phyloP scores from a whole-genome alignment of 2,329 filamentous ascomycete species.

The Aureobasidium sp. region DNA sequence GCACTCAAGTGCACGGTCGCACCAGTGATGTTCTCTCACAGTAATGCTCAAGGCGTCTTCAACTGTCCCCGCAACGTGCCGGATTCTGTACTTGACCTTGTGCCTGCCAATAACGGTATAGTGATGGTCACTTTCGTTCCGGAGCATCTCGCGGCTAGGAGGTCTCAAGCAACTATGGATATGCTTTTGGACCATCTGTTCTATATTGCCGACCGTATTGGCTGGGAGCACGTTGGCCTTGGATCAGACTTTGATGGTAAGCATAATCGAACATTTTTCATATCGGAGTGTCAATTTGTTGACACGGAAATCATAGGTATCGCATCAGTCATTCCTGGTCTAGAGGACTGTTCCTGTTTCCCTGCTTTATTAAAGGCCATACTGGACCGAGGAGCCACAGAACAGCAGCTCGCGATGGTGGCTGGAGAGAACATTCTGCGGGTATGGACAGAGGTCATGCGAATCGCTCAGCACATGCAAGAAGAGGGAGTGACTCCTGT shows the following conservation, averaged over 20 bases:
- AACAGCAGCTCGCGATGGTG: slow-evolving; percentile 33
- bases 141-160: slow-evolving; percentile 23
- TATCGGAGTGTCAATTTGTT: background rate
- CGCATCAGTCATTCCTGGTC: slow-evolving; percentile 21
- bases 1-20: slow-evolving; percentile 21
- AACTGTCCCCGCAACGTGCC: slow-evolving; percentile 36
- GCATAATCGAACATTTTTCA: background rate
- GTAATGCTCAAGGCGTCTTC: slow-evolving; percentile 22
- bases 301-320: slow-evolving; percentile 21
- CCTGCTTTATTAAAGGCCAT: slow-evolving; percentile 31
- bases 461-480: slow-evolving; percentile 27
- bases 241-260: slow-evolving; percentile 32
- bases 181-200: slow-evolving; percentile 31
- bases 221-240: slow-evolving; percentile 35
- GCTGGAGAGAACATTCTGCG: slow-evolving; percentile 35
- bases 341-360: slow-evolving; percentile 33
- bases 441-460: slow-evolving; percentile 24
- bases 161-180: slow-evolving; percentile 28
- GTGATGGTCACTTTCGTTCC: slow-evolving; percentile 37
- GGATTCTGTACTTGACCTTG: slow-evolving; percentile 33
- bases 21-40: slow-evolving; percentile 17
- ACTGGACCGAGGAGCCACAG: slow-evolving; percentile 34
- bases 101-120: slow-evolving; percentile 35
- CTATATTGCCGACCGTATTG: slow-evolving; percentile 22
- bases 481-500: slow-evolving; percentile 28